Percentiles rank a stretch among this genome's conserved stretches.
Evolutionary conservation across 306 rosid genomes (phyloP).

Genomic region (Aeschynomene evenia): DNA sequence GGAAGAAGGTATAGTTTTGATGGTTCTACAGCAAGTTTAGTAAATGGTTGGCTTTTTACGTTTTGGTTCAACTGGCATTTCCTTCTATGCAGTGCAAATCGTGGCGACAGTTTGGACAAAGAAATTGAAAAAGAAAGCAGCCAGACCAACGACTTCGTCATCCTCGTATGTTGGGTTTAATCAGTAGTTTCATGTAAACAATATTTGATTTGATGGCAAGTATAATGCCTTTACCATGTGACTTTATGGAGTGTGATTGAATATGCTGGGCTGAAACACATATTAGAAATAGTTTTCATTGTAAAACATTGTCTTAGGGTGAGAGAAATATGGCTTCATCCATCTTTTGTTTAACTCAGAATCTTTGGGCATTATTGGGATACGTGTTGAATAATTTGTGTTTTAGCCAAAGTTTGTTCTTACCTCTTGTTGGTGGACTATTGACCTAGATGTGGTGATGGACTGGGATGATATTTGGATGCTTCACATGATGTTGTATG

Average conservation of each 20-base stretch:
- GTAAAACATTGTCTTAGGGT: not conserved
- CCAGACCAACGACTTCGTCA: constrained; percentile 59
- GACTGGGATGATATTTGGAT: constrained; percentile 16
- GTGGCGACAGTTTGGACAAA: constrained; percentile 59
- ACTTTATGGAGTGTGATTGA: constrained; percentile 11
- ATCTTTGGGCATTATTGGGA: not conserved
- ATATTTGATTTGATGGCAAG: constrained; percentile 14
- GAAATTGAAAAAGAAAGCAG: constrained; percentile 54
- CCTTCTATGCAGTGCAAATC: constrained; percentile 60
- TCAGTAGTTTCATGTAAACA: constrained; percentile 14
- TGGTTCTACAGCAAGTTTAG: constrained; percentile 27
- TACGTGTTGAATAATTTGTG: not conserved
- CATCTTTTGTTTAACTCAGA: not conserved
- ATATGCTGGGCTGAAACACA: not conserved
- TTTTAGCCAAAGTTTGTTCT: not conserved
- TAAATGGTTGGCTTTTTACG: constrained; percentile 19
- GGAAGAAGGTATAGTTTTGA: constrained; percentile 57
- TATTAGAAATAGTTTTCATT: not conserved
- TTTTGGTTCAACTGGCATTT: constrained; percentile 25
- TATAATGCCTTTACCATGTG: constrained; percentile 12
- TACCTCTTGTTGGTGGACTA: constrained; percentile 8
- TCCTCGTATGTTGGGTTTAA: constrained; percentile 52
- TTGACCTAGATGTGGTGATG: constrained; percentile 8
- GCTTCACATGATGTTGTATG: not conserved
- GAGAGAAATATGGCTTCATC: constrained; percentile 3